phyloP scores from a whole-genome alignment of 345 rosid species.

The Iberis pinnata region DNA sequence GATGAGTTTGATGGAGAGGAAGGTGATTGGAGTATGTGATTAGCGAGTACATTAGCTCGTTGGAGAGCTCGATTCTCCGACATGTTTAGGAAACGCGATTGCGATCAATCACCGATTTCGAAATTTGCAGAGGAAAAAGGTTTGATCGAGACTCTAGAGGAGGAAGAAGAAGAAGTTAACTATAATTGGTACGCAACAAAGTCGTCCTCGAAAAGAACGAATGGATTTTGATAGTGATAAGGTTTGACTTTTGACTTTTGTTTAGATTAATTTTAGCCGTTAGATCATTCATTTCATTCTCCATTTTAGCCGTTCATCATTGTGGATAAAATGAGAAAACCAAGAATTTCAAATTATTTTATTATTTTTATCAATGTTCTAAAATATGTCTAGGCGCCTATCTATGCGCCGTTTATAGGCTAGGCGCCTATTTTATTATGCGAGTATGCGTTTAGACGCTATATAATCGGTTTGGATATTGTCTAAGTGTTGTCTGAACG shows the following conservation, averaged over 20 bases:
- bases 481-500: too few relatives aligned
- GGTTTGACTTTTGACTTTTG: background rate
- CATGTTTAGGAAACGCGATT: conserved; percentile 4
- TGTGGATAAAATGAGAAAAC: background rate
- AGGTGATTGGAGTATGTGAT: conserved; percentile 46
- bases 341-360: too few relatives aligned
- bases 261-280: conserved; percentile 18
- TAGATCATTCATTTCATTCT: background rate
- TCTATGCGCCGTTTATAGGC: too few relatives aligned
- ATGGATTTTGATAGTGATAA: conserved; percentile 5
- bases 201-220: conserved; percentile 7
- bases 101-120: background rate
- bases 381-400: too few relatives aligned
- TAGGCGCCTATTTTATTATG: too few relatives aligned
- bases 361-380: too few relatives aligned
- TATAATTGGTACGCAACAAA: background rate
- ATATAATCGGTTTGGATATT: too few relatives aligned
- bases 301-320: background rate
- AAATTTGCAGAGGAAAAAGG: background rate
- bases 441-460: too few relatives aligned
- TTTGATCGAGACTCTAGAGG: background rate
- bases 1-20: conserved; percentile 8
- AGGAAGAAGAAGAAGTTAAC: conserved; percentile 2
- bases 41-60: conserved; percentile 44
- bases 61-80: conserved; percentile 39